These are phyloP conservation scores for Apiospora marii DNA, from an alignment of 2,329 filamentous ascomycete species.

Conservation along the genomic window DNA sequence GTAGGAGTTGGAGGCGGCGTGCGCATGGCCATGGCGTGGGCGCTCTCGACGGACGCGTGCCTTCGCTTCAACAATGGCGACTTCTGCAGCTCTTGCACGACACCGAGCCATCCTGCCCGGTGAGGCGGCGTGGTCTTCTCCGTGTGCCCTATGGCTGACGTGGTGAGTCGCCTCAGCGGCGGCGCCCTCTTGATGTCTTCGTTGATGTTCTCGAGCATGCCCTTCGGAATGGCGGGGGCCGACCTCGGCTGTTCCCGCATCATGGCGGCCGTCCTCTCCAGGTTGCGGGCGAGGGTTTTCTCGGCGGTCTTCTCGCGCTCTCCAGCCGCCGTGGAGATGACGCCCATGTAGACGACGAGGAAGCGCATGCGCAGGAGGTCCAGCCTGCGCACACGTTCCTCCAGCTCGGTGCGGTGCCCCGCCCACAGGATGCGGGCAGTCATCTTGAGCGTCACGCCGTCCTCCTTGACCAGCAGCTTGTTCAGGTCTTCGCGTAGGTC, in stretches of 20 bases:
- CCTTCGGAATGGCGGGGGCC: background rate
- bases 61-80: conserved; percentile 68
- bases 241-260: conserved; percentile 31
- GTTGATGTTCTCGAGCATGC: conserved; percentile 50
- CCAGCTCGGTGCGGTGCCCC: conserved; percentile 58
- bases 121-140: conserved; percentile 56
- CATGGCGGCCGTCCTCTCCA: conserved; percentile 39
- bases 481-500: conserved; percentile 68
- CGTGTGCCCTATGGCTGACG: conserved; percentile 60
- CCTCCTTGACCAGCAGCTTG: conserved; percentile 48
- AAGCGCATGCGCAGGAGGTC: conserved; percentile 71
- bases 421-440: conserved; percentile 66
- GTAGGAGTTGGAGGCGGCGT: conserved; percentile 15
- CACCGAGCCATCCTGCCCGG: conserved; percentile 67
- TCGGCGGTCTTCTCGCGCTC: conserved; percentile 44
- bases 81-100: conserved; percentile 68
- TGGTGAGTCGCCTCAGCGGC: conserved; percentile 60
- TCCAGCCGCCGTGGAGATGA: conserved; percentile 53
- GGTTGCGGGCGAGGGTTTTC: conserved; percentile 32
- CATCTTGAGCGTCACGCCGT: conserved; percentile 53
- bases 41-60: conserved; percentile 67
- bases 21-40: conserved; percentile 57
- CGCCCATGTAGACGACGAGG: conserved; percentile 69
- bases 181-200: conserved; percentile 56
- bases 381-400: conserved; percentile 65